phyloP scores from a whole-genome alignment of 805 yeast genomes.

The Nakazawaea wickerhamii region DNA sequence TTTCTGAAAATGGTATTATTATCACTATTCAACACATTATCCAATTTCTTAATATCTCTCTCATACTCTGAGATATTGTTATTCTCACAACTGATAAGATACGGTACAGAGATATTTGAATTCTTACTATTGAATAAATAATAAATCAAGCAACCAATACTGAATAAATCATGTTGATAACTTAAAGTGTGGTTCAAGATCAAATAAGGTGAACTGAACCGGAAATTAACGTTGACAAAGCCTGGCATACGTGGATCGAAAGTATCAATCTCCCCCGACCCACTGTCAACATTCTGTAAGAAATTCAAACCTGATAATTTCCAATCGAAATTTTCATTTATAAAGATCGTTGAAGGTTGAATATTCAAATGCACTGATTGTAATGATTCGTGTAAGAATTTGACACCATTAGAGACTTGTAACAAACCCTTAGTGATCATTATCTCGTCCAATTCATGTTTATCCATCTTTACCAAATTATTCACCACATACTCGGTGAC shows the following conservation, averaged over 20 bases:
- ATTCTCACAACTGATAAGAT: constrained; percentile 36
- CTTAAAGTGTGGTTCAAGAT: constrained; percentile 58
- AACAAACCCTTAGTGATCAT: constrained; percentile 73
- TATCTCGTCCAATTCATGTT: constrained; percentile 58
- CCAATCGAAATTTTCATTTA: constrained; percentile 91
- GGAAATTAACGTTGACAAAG: constrained; percentile 64
- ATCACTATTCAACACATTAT: constrained; percentile 28
- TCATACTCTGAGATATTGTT: constrained; percentile 55
- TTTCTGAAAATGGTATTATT: constrained; percentile 45
- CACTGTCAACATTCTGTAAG: constrained; percentile 40
- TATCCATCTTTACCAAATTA: constrained; percentile 26
- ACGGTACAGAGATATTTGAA: constrained; percentile 32
- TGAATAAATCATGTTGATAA: constrained; percentile 74
- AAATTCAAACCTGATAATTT: constrained; percentile 73
- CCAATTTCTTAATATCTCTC: constrained; percentile 40
- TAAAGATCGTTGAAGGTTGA: constrained; percentile 69
- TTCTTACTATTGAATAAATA: constrained; percentile 49
- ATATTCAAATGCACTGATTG: constrained; percentile 71
- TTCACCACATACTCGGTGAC: constrained; percentile 72
- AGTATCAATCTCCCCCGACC: constrained; percentile 61
- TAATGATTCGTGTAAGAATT: constrained; percentile 76
- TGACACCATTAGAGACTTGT: constrained; percentile 71
- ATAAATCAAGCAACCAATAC: constrained; percentile 73
- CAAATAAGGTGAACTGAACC: constrained; percentile 82
- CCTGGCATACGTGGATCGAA: constrained; percentile 71